These are phyloP conservation scores for Cladosporium sp. DNA, from an alignment of 2,329 filamentous ascomycete species.

Conservation along the genomic window DNA sequence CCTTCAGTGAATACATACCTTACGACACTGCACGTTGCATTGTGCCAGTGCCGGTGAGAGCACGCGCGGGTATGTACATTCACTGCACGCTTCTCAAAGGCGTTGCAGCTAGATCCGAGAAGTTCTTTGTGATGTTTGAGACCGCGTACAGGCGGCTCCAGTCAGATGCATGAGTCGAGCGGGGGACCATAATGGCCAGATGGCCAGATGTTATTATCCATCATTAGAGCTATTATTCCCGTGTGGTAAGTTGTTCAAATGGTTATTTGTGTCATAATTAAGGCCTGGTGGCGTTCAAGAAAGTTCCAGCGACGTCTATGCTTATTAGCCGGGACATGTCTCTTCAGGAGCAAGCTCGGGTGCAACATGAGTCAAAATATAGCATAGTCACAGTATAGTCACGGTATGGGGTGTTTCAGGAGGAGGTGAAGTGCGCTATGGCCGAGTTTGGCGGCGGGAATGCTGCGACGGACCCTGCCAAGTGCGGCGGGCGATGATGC, in stretches of 20 bases:
- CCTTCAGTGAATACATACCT: background rate
- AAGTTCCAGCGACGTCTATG: background rate
- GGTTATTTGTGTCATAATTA: background rate
- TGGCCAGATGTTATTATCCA: no score
- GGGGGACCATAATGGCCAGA: no score
- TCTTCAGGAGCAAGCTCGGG: background rate
- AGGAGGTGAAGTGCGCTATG: constrained; percentile 2
- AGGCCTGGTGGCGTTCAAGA: background rate
- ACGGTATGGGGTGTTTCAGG: background rate
- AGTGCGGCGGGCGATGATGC: background rate
- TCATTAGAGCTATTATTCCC: no score
- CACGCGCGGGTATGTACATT: background rate
- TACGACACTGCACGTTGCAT: no score
- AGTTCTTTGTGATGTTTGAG: background rate
- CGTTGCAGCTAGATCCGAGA: background rate
- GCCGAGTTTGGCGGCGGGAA: background rate
- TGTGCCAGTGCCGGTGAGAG: no score
- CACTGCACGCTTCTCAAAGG: background rate
- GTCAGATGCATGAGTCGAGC: no score
- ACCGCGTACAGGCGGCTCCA: background rate
- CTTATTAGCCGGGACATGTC: background rate
- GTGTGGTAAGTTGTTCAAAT: background rate
- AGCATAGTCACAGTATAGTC: background rate
- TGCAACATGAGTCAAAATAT: background rate
- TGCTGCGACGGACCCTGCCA: constrained; percentile 3